Percentiles rank a stretch among this genome's conserved stretches.
Conservation (phyloP, 768 basidiomycete genomes). For the Rhodotorula toruloides region DNA sequence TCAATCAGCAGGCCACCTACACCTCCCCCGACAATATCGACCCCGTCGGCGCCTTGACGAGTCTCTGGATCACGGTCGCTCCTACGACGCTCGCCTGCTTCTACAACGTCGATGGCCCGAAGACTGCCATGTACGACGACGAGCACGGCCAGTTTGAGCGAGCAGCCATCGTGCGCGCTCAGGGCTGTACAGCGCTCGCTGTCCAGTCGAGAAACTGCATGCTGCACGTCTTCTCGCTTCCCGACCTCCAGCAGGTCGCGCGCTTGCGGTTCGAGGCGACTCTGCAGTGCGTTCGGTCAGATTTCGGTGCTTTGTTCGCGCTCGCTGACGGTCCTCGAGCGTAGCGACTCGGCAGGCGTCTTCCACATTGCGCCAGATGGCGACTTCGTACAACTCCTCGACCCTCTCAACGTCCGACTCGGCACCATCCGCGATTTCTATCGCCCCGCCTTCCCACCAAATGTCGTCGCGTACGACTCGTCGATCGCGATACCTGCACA, state of each 20-base stretch:
- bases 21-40: constrained; percentile 4
- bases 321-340: background rate
- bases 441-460: constrained; percentile 32
- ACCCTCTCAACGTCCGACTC: constrained; percentile 32
- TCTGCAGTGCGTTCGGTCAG: constrained; percentile 18
- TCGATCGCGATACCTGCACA: constrained; percentile 23
- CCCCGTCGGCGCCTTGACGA: constrained; percentile 28
- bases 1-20: constrained; percentile 23
- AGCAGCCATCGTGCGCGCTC: constrained; percentile 17
- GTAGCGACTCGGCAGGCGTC: constrained; percentile 25
- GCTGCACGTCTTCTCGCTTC: constrained; percentile 17
- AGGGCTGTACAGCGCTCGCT: constrained; percentile 25
- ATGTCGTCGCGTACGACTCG: constrained; percentile 4
- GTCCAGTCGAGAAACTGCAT: constrained; percentile 19
- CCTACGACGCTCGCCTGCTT: constrained; percentile 15
- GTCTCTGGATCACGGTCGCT: constrained; percentile 33
- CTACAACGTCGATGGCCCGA: constrained; percentile 34
- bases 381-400: constrained; percentile 34
- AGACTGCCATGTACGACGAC: constrained; percentile 31
- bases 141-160: constrained; percentile 9
- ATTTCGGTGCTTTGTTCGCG: background rate
- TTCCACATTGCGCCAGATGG: constrained; percentile 28
- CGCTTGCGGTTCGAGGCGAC: constrained; percentile 24
- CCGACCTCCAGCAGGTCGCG: constrained; percentile 11
- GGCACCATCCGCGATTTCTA: constrained; percentile 26